These are phyloP conservation scores for Penicillium sp. DNA, from an alignment of 2,329 filamentous ascomycete species.

Conservation along the genomic window DNA sequence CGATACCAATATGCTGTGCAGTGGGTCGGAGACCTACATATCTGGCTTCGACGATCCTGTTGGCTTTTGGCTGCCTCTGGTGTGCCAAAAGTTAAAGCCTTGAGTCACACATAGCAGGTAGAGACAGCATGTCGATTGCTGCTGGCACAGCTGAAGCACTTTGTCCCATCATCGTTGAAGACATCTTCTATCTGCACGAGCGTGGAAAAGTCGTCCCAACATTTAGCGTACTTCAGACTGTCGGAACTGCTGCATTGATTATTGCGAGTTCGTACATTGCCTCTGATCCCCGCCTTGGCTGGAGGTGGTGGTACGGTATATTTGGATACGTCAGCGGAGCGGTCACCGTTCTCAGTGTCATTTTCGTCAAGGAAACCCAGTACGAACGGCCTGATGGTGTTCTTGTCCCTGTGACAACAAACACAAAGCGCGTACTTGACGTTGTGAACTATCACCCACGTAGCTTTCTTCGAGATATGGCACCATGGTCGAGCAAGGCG, in stretches of 20 bases:
- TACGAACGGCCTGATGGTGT: neutral
- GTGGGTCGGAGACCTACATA: neutral
- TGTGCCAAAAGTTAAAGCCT: neutral
- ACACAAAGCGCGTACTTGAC: neutral
- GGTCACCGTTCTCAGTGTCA: neutral
- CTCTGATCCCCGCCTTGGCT: neutral
- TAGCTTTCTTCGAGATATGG: neutral
- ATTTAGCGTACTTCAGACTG: neutral
- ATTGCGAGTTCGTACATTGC: neutral
- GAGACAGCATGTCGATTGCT: neutral
- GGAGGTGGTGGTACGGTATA: neutral
- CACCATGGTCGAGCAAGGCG: neutral
- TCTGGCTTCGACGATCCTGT: neutral
- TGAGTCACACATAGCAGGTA: too few relatives aligned
- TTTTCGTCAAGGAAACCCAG: neutral
- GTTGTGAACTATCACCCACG: neutral
- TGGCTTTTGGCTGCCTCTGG: neutral
- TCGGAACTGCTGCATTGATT: neutral
- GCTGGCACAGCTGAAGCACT: neutral
- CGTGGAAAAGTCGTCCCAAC: neutral
- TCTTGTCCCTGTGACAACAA: neutral
- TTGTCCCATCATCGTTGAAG: neutral
- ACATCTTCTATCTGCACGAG: neutral
- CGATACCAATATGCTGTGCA: neutral
- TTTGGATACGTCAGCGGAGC: neutral